Evolutionary conservation across 352 stramenopile species (phyloP), one percentile per base, ranked within the genome.

Genomic region (Pythium oligandrum): DNA sequence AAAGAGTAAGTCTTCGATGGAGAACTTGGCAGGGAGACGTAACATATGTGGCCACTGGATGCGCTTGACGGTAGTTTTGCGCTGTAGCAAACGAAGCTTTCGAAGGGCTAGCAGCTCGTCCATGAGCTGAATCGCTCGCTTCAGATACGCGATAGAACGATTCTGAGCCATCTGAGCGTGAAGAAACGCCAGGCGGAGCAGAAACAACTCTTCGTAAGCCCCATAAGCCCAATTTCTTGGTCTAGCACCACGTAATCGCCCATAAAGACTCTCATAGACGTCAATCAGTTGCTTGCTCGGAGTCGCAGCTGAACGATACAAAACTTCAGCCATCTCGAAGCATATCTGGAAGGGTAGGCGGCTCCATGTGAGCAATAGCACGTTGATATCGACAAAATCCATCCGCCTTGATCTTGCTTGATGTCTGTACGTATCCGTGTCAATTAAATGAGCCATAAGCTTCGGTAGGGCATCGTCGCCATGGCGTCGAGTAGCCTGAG

Each of bases 321-420:
- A 53, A 8, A 71, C 67, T 55, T 89, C 75, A 2, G 71, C 71
- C 31, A 89, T 73, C 45, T 89, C 75, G 40, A 84, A 87, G 44
- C 71, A 83, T 4, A 87, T 31, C 11, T 63, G 40, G 36, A 89
- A 83, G 1, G 78, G 75, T n/a, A 89, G 73, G 17, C 68, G 67
- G 31, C 79, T 63, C 75, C 75, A 87, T 6, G 73, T 65, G 1
- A 87, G 45, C 3, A 89, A 53, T 34, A 89, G 30, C 11, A 75
- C 39, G 10, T 63, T 47, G 3, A 73, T 38, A 17, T 59, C 55
- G 4, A 65, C 31, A 7, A 39, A 43, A 44, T 64, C 55, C 9
- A 3, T 38, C 8, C 37, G 38, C 12, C 12, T 37, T 10, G 10
- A 17, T 30, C 33, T 38, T 33, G 1, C 9, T 0, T 0, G 4